Evolutionary conservation across 805 yeast species (phyloP), one percentile per base, ranked within the genome.

Genomic region (Tetrapisispora phaffii): DNA sequence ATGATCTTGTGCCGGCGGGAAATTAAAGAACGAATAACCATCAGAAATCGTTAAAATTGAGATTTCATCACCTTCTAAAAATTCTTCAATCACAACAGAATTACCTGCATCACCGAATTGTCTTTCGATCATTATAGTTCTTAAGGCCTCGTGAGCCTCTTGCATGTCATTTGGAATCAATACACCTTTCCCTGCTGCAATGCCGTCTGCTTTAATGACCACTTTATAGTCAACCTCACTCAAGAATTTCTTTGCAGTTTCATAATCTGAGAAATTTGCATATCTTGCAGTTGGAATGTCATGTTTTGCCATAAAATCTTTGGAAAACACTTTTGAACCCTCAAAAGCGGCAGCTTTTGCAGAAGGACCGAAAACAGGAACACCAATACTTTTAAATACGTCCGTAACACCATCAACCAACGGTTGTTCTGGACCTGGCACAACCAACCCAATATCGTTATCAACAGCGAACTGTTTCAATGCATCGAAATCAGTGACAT

Each of bases 351-450:
- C 97, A 47, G 97, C 98, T 56, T 76, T 74, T 20, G 75, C 82
- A 33, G 85, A 76, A n/a, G 99, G 99, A 15, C 98, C 99, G 70
- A 93, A 93, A 16, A 89, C 96, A 23, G 96, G 94, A 52, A 93
- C 81, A 52, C 98, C 98, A 42, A 82, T 83, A 47, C 77, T 78
- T 50, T 76, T 69, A 72, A 93, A 88, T 44, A 70, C 70, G 16
- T 80, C 65, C 23, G 89, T 65, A 49, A 93, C 79, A 42, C 99
- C 99, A 58, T 93, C 97, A 28, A 94, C 97, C 50, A 94, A 73
- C 32, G 98, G 97, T 68, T 88, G 96, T 68, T 93, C 99, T n/a
- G 99, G 99, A 29, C 99, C 99, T 32, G 98, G 97, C 37, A 93
- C 73, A 5, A 87, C 97, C 46, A 93, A 71, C 42, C 72, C 75